Evolutionary conservation across 208 protist species (phyloP).

Genomic region (Leishmania amazonensis): DNA sequence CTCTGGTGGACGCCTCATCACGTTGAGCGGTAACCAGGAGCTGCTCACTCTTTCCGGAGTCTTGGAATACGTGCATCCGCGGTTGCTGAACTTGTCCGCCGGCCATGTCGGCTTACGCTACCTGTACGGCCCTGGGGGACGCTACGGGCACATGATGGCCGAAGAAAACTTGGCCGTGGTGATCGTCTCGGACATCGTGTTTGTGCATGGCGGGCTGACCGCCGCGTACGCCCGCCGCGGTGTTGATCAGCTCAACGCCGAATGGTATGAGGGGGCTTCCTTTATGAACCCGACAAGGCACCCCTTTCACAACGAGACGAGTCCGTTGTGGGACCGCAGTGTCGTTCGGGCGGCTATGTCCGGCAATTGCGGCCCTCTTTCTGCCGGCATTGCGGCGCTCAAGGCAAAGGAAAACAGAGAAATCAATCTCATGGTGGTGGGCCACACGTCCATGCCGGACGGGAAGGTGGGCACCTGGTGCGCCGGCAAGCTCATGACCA

Average conservation of each 20-base stretch:
- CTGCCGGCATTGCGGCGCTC: constrained; percentile 36
- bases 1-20: constrained; percentile 61
- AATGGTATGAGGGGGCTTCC: constrained; percentile 15
- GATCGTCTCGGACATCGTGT: constrained; percentile 40
- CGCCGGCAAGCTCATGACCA: constrained; percentile 14
- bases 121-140: constrained; percentile 36
- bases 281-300: constrained; percentile 3
- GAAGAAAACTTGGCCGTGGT: constrained; percentile 35
- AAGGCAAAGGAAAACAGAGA: constrained; percentile 17
- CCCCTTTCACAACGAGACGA: constrained; percentile 18
- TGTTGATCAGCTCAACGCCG: constrained; percentile 36
- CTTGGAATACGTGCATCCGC: constrained; percentile 16
- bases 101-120: constrained; percentile 20
- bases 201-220: constrained; percentile 66
- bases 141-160: constrained; percentile 46
- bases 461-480: constrained; percentile 26
- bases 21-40: constrained; percentile 77
- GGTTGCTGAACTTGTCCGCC: constrained; percentile 26
- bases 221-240: constrained; percentile 29
- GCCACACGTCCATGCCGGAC: constrained; percentile 43
- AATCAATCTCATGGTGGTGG: constrained; percentile 60
- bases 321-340: constrained; percentile 48
- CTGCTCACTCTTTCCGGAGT: constrained; percentile 34
- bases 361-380: constrained; percentile 43
- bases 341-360: constrained; percentile 21